Percentiles rank a stretch among this genome's conserved stretches.
These are phyloP conservation scores for Alternaria arbusti DNA, from an alignment of 2,329 filamentous ascomycete species.

Conservation along the genomic window DNA sequence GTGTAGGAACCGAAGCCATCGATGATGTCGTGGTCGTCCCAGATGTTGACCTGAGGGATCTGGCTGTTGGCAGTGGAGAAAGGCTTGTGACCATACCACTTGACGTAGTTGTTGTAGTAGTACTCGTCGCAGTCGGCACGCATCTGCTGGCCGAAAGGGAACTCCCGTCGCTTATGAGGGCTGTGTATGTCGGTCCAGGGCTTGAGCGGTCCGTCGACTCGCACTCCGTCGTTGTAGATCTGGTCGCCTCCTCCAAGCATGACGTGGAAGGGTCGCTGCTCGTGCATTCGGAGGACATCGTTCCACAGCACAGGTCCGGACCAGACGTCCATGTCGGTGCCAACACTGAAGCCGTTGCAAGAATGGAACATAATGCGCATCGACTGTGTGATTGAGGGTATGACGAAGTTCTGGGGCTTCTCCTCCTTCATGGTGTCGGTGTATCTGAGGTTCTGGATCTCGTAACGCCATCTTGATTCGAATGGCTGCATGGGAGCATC, in stretches of 20 bases:
- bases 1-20: conserved; percentile 72
- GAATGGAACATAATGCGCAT: conserved; percentile 75
- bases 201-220: conserved; percentile 80
- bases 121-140: conserved; percentile 65
- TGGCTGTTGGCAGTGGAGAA: conserved; percentile 67
- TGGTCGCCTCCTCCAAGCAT: conserved; percentile 94
- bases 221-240: conserved; percentile 77
- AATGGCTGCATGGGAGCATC: conserved; percentile 71
- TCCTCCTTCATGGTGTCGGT: conserved; percentile 53
- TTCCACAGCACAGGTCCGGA: conserved; percentile 68
- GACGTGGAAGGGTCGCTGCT: conserved; percentile 66
- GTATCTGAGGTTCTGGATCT: conserved; percentile 70
- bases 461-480: conserved; percentile 82
- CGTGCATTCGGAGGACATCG: conserved; percentile 67
- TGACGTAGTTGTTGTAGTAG: conserved; percentile 67
- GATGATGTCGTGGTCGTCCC: conserved; percentile 72
- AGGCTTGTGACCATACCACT: conserved; percentile 72
- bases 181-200: conserved; percentile 67
- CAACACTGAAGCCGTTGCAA: conserved; percentile 72
- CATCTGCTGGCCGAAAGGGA: conserved; percentile 70
- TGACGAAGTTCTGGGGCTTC: conserved; percentile 56
- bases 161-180: conserved; percentile 65
- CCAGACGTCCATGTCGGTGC: conserved; percentile 68
- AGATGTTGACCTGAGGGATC: conserved; percentile 70
- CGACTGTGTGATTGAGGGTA: conserved; percentile 66